These are phyloP conservation scores for Hyaloscypha variabilis DNA, from an alignment of 495 filamentous ascomycete genomes.

Conservation along the genomic window DNA sequence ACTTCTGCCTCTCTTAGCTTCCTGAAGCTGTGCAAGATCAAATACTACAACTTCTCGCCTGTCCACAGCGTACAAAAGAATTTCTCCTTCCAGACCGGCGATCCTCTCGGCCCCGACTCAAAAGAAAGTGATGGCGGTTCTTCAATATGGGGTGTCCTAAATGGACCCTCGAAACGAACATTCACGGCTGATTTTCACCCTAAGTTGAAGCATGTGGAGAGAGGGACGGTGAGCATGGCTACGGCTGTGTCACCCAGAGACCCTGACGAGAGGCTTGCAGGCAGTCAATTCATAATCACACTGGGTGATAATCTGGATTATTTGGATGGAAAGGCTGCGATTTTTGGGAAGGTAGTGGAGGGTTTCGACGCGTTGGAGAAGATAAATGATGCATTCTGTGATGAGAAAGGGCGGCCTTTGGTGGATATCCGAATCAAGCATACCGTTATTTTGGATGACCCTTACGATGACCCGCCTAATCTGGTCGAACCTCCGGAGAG, in stretches of 20 bases:
- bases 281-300: slow-evolving; percentile 90
- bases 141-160: slow-evolving; percentile 85
- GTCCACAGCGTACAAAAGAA: slow-evolving; percentile 85
- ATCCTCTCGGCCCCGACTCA: slow-evolving; percentile 84
- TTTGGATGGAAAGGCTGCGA: slow-evolving; percentile 86
- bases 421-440: slow-evolving; percentile 93
- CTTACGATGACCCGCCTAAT: slow-evolving; percentile 76
- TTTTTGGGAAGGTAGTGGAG: slow-evolving; percentile 93
- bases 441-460: slow-evolving; percentile 87
- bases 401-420: slow-evolving; percentile 80
- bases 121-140: slow-evolving; percentile 85
- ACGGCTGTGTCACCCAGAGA: slow-evolving; percentile 76
- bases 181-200: slow-evolving; percentile 82
- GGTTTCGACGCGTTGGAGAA: slow-evolving; percentile 91
- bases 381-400: slow-evolving; percentile 87
- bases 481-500: slow-evolving; percentile 76
- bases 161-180: slow-evolving; percentile 71
- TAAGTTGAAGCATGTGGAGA: slow-evolving; percentile 82
- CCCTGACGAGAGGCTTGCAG: slow-evolving; percentile 78
- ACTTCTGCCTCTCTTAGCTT: slow-evolving; percentile 62
- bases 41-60: slow-evolving; percentile 97
- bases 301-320: slow-evolving; percentile 85
- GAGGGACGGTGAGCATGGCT: slow-evolving; percentile 93
- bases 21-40: slow-evolving; percentile 95
- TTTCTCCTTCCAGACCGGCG: slow-evolving; percentile 94